These are phyloP conservation scores for Pseudocercospora eumusae DNA, from an alignment of 2,329 filamentous ascomycete species.

Conservation along the genomic window DNA sequence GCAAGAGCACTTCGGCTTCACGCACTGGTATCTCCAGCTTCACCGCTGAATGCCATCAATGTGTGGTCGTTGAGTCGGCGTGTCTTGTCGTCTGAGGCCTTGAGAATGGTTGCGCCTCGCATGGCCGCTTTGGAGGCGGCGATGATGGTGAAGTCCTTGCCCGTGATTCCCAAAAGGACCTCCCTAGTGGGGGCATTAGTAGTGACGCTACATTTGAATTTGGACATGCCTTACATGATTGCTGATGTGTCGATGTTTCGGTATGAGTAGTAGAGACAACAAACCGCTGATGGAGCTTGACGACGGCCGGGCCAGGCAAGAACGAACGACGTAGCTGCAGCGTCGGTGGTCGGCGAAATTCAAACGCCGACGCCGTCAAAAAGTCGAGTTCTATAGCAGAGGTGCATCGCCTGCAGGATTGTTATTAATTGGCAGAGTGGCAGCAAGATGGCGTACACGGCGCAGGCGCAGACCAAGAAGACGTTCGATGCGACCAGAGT, in stretches of 20 bases:
- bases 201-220: background rate
- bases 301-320: conserved; percentile 2
- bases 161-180: conserved; percentile 95
- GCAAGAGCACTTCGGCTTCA: conserved; percentile 8
- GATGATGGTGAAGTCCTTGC: conserved; percentile 98
- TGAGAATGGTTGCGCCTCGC: conserved; percentile 94
- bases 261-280: conserved; percentile 19
- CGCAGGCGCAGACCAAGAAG: conserved; percentile 67
- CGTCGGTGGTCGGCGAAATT: background rate
- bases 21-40: conserved; percentile 90
- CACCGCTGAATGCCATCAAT: conserved; percentile 90
- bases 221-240: conserved; percentile 26
- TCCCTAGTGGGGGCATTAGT: conserved; percentile 63
- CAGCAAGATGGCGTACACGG: conserved; percentile 54
- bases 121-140: conserved; percentile 97
- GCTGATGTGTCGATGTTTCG: conserved; percentile 15
- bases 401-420: background rate
- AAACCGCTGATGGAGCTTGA: conserved; percentile 6
- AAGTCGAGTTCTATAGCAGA: background rate
- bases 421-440: background rate
- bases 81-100: conserved; percentile 95
- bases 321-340: conserved; percentile 1
- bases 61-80: conserved; percentile 89
- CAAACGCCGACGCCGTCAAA: background rate
- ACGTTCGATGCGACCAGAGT: conserved; percentile 83